phyloP scores from a whole-genome alignment of 805 yeast species.

The Candida parachauliodes region DNA sequence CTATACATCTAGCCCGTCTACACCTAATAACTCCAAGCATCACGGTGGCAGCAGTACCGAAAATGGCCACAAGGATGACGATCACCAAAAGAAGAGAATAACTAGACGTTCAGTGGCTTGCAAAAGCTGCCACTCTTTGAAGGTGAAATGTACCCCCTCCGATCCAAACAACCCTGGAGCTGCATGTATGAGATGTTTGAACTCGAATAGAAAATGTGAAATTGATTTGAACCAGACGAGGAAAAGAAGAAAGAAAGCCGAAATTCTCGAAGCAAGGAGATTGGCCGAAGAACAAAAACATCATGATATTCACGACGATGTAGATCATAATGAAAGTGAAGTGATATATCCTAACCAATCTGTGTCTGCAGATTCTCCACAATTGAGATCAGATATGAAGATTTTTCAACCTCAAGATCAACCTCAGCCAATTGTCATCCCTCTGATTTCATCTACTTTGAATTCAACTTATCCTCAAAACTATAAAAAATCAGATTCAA shows the following conservation, averaged over 20 bases:
- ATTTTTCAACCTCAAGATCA: neutral
- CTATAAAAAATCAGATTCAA: neutral
- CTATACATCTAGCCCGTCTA: conserved; percentile 1
- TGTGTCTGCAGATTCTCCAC: neutral
- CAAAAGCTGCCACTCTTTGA: conserved; percentile 73
- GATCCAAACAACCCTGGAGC: conserved; percentile 54
- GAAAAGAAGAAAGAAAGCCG: conserved; percentile 40
- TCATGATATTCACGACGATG: neutral
- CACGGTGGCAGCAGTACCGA: no score
- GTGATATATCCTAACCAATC: neutral
- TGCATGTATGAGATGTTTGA: conserved; percentile 72
- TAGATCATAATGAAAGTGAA: neutral
- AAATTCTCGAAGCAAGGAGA: conserved; percentile 15
- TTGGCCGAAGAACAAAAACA: conserved; percentile 19
- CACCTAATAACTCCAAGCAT: neutral
- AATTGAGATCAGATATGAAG: neutral
- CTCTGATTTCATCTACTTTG: neutral
- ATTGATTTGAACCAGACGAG: conserved; percentile 60
- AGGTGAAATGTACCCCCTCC: conserved; percentile 80
- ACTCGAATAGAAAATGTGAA: conserved; percentile 60
- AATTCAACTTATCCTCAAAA: neutral
- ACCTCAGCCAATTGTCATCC: conserved; percentile 1
- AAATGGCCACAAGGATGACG: conserved; percentile 2
- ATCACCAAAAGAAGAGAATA: conserved; percentile 6
- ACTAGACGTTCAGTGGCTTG: conserved; percentile 55